phyloP scores from a whole-genome alignment of 352 stramenopile genomes.

The Phytophthora sojae region DNA sequence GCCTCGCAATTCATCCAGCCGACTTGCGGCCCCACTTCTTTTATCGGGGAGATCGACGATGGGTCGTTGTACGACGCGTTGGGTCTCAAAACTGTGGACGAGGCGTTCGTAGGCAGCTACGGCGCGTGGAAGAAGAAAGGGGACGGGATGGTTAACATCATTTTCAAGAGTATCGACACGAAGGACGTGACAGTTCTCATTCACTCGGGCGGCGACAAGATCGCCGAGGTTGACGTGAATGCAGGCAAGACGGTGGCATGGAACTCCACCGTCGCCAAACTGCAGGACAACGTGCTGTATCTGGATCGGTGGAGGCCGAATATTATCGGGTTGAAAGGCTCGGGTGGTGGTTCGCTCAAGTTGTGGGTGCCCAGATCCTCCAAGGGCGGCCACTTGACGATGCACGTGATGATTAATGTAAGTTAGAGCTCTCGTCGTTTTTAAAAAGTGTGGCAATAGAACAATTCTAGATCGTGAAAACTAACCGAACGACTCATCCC shows the following conservation, averaged over 20 bases:
- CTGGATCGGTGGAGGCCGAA: constrained; percentile 29
- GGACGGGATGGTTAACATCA: constrained; percentile 26
- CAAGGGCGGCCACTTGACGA: constrained; percentile 30
- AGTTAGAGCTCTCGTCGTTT: constrained; percentile 6
- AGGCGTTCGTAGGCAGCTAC: constrained; percentile 35
- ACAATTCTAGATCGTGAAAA: not conserved
- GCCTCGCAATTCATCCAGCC: constrained; percentile 33
- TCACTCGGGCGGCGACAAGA: constrained; percentile 21
- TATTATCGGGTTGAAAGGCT: constrained; percentile 18
- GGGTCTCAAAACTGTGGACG: constrained; percentile 17
- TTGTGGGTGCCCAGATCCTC: constrained; percentile 28
- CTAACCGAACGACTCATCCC: not conserved
- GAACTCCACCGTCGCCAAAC: constrained; percentile 22
- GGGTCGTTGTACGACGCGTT: constrained; percentile 33
- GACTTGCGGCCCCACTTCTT: constrained; percentile 28
- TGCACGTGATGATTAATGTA: constrained; percentile 39
- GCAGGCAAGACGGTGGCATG: constrained; percentile 17
- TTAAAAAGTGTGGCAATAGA: not conserved
- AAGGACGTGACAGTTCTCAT: constrained; percentile 36
- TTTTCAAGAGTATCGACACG: constrained; percentile 31
- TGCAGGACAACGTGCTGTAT: constrained; percentile 35
- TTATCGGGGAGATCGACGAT: constrained; percentile 36
- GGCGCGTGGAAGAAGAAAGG: constrained; percentile 28
- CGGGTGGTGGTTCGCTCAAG: constrained; percentile 27
- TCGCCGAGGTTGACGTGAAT: constrained; percentile 24